Base-by-base conservation (phyloP, 1,284 basidiomycete species). In the Clitocybe nebularis region DNA sequence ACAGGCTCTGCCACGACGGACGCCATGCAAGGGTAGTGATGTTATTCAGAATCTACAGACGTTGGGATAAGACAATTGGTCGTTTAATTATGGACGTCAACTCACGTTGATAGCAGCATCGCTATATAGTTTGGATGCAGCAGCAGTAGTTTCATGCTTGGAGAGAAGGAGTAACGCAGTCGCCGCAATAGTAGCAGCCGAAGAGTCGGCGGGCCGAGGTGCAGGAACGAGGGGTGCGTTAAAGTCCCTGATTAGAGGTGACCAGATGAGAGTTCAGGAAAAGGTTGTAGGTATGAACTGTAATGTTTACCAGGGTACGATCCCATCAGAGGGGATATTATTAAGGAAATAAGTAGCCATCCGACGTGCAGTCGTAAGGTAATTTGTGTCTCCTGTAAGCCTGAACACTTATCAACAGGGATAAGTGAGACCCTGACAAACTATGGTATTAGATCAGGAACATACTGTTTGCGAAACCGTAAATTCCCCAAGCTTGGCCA, bases 401-500 rank as follows among this genome's bases (percentile, higher is more conserved):
- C 69, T 66, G 60, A 75, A 79, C 79, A 86, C 82, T 84, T 37
- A 13, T 43, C 21, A 33, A 20, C n/a, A n/a, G 41, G 26, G 20
- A 26, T 32, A 32, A 36, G 41, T 24, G 50, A 45, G 23, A n/a
- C 20, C 3, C 25, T 23, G 32, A n/a, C 10, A 23, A 38, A 8
- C 20, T n/a, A 17, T 20, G 13, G 21, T 11, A 4, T 44, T 20
- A 30, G 28, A 35, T 32, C 33, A 41, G 26, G 35, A 20, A 30
- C 75, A 36, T 51, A 84, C 83, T 81, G 50, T 79, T 81, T 0
- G 81, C 75, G 53, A 77, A 86, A 0, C 81, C 82, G 53, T 81
- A 81, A 23, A 84, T 72, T 5, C 71, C 82, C 83, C 82, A 85
- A 6, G 79, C 73, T 58, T 86, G 79, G 4, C 82, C 83, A 21